Evolutionary conservation across 345 rosid species (phyloP).

Genomic region (Nephelium lappaceum): DNA sequence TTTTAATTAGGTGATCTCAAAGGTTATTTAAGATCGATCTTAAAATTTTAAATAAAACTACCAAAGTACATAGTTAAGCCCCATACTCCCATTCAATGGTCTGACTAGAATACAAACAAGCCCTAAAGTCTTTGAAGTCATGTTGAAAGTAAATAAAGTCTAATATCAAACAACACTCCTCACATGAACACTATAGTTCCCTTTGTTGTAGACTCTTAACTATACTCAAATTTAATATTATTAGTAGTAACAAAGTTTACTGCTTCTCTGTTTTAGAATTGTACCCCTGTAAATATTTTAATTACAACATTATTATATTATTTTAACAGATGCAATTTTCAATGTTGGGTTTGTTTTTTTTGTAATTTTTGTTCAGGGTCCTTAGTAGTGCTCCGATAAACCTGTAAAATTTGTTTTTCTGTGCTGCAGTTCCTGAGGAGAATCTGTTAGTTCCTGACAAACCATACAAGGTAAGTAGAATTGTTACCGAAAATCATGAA

Average conservation of each 20-base stretch:
- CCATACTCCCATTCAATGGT: not conserved
- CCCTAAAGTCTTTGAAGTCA: not conserved
- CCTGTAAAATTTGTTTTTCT: conserved; percentile 7
- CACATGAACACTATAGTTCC: not conserved
- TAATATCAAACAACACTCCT: not conserved
- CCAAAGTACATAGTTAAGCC: too few species aligned
- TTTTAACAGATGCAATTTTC: not conserved
- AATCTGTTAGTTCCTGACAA: conserved; percentile 63
- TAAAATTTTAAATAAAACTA: too few species aligned
- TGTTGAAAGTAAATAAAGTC: not conserved
- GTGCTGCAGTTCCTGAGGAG: conserved; percentile 87
- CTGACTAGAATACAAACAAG: not conserved
- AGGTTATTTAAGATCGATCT: too few species aligned
- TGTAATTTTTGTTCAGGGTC: not conserved
- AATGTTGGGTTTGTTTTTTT: not conserved
- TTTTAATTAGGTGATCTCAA: too few species aligned
- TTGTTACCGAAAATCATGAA: conserved; percentile 9
- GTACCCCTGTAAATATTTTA: not conserved
- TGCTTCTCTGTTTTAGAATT: not conserved
- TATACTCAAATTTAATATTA: not conserved
- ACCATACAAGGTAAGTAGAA: conserved; percentile 61
- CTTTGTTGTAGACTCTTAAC: not conserved
- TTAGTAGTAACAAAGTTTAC: not conserved
- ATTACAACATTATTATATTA: not conserved
- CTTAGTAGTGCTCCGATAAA: conserved; percentile 11